Conservation (phyloP, 2,329 filamentous ascomycete genomes). For the Thermoascus crustaceus region DNA sequence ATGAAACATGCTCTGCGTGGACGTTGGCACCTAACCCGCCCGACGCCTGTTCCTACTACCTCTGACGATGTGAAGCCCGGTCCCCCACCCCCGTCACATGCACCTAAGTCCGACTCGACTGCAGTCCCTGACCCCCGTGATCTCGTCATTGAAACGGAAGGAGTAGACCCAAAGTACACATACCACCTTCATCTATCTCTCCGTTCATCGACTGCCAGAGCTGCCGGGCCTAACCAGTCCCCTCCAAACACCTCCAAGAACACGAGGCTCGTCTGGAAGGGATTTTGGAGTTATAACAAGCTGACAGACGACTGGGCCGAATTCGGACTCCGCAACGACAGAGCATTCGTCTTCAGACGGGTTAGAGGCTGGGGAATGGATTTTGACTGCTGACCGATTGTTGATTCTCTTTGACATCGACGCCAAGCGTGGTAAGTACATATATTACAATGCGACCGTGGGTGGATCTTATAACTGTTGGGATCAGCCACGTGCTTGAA, state of each 20-base stretch:
- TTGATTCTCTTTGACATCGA: too few species aligned
- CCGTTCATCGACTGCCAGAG: conserved; percentile 46
- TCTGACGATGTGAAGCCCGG: conserved; percentile 14
- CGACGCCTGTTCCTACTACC: conserved; percentile 19
- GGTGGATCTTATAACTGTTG: too few species aligned
- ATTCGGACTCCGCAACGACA: conserved; percentile 60
- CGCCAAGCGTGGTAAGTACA: too few species aligned
- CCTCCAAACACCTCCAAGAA: conserved; percentile 52
- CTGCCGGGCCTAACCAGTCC: conserved; percentile 32
- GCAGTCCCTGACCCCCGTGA: conserved; percentile 42
- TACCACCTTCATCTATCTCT: conserved; percentile 75
- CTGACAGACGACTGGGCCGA: conserved; percentile 85
- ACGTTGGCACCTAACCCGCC: conserved; percentile 57
- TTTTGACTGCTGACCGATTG: too few species aligned
- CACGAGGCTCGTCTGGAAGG: conserved; percentile 81
- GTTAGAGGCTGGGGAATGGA: conserved; percentile 52
- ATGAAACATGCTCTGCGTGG: conserved; percentile 62
- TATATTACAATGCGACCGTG: too few species aligned
- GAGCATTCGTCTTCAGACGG: conserved; percentile 53
- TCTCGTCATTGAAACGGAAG: conserved; percentile 78
- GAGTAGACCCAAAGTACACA: conserved; percentile 67
- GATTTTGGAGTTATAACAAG: conserved; percentile 84
- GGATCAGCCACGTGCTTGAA: too few species aligned
- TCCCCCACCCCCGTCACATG: conserved; percentile 12
- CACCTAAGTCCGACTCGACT: conserved; percentile 9